A percentile compares a stretch with the other conserved stretches of the same genome.
These are phyloP conservation scores for Yamadazyma dendronema DNA, from an alignment of 1,139 yeast genomes.

Conservation along the genomic window DNA sequence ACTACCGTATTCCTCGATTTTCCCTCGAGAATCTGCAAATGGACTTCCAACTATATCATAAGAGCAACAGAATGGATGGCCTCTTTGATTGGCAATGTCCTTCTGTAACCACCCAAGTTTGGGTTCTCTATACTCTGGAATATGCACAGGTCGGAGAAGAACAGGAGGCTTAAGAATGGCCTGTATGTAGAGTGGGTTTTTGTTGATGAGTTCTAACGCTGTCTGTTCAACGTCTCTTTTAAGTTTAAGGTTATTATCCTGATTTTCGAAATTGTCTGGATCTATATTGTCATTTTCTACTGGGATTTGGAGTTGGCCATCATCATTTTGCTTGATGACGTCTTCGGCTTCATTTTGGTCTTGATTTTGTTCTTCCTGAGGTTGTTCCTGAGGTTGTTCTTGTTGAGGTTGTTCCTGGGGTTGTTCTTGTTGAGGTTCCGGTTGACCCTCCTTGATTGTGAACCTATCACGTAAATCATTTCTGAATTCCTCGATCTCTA, in stretches of 20 bases:
- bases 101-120: constrained; percentile 20
- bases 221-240: neutral
- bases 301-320: neutral
- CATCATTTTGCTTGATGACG: neutral
- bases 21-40: constrained; percentile 16
- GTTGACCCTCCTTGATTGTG: constrained; percentile 3
- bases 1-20: constrained; percentile 15
- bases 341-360: constrained; percentile 1
- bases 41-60: constrained; percentile 34
- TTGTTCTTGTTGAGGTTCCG: constrained; percentile 5
- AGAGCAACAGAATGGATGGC: constrained; percentile 33
- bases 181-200: constrained; percentile 22
- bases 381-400: neutral
- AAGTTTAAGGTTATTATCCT: neutral
- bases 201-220: neutral
- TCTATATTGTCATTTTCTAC: neutral
- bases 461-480: constrained; percentile 10
- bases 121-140: constrained; percentile 19
- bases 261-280: neutral
- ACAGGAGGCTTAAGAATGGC: constrained; percentile 25
- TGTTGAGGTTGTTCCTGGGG: constrained; percentile 2
- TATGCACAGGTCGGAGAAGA: constrained; percentile 15
- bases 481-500: constrained; percentile 7
- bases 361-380: neutral
- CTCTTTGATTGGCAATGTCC: constrained; percentile 17